Conservation (phyloP, 148 eudicot species). For the Limonium bicolor region DNA sequence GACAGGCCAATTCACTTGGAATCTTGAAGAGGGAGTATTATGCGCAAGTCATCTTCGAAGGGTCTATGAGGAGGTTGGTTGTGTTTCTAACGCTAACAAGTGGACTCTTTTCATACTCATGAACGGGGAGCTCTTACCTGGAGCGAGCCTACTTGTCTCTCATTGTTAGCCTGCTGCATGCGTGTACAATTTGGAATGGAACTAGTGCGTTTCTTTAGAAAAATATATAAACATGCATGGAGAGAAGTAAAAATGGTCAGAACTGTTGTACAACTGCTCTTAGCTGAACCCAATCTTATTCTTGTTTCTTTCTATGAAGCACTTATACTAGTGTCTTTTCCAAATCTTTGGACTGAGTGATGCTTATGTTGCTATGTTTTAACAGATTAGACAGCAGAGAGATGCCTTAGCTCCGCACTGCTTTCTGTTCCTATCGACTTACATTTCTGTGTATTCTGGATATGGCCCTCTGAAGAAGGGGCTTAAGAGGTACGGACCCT, state of each 20-base stretch:
- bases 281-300: neutral
- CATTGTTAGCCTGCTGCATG: neutral
- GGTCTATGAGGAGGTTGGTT: slow-evolving; percentile 90
- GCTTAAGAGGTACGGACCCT: slow-evolving; percentile 40
- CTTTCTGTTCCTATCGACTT: slow-evolving; percentile 46
- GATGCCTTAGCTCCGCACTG: slow-evolving; percentile 47
- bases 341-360: neutral
- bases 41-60: slow-evolving; percentile 76
- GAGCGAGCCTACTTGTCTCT: neutral
- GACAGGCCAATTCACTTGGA: slow-evolving; percentile 35
- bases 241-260: neutral
- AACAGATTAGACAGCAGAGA: slow-evolving; percentile 86
- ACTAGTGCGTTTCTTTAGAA: neutral
- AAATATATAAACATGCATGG: neutral
- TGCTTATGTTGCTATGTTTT: neutral
- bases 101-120: neutral
- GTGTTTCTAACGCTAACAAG: slow-evolving; percentile 1
- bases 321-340: neutral
- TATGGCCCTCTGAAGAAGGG: slow-evolving; percentile 52
- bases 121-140: neutral
- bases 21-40: slow-evolving; percentile 49
- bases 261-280: neutral
- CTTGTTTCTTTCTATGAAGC: neutral
- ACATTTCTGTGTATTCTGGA: slow-evolving; percentile 66
- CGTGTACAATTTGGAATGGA: neutral